Percentiles rank a stretch among this genome's conserved stretches.
These are phyloP conservation scores for Yamadazyma blattariae DNA, from an alignment of 1,139 yeast genomes.

Conservation along the genomic window DNA sequence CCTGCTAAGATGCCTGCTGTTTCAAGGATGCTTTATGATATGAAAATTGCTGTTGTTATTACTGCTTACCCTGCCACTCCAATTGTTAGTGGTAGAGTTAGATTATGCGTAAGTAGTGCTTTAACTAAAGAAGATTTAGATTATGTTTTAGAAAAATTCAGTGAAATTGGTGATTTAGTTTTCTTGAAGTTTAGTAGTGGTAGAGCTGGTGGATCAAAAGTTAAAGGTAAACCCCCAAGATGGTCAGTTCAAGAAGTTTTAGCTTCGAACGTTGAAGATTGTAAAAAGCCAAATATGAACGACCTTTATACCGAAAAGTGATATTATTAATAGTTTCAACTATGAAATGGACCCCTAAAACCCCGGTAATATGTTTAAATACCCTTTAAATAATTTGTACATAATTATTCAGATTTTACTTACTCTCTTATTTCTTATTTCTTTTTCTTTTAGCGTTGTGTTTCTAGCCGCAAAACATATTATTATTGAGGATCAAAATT, in stretches of 20 bases:
- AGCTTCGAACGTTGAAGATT: constrained; percentile 67
- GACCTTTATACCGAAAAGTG: neutral
- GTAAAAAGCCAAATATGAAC: constrained; percentile 5
- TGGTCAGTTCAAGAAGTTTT: constrained; percentile 77
- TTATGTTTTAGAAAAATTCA: constrained; percentile 65
- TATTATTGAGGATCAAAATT: too few species aligned
- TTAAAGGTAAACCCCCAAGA: constrained; percentile 64
- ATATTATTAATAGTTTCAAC: neutral
- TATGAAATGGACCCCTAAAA: too few species aligned
- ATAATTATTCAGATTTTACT: too few species aligned
- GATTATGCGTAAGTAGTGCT: constrained; percentile 91
- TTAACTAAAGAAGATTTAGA: constrained; percentile 93
- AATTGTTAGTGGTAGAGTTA: constrained; percentile 80
- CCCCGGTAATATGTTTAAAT: too few species aligned
- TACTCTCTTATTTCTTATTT: too few species aligned
- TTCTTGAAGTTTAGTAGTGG: constrained; percentile 79
- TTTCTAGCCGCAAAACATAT: too few species aligned
- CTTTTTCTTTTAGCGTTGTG: too few species aligned
- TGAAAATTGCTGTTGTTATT: constrained; percentile 88
- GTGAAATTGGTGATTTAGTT: constrained; percentile 76
- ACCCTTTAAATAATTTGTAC: too few species aligned
- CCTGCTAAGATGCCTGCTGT: constrained; percentile 96
- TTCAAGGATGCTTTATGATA: constrained; percentile 73
- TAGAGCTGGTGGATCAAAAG: constrained; percentile 62
- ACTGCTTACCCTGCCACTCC: constrained; percentile 99